These are phyloP conservation scores for Candida krabiensis DNA, from an alignment of 805 yeast species.

Conservation along the genomic window DNA sequence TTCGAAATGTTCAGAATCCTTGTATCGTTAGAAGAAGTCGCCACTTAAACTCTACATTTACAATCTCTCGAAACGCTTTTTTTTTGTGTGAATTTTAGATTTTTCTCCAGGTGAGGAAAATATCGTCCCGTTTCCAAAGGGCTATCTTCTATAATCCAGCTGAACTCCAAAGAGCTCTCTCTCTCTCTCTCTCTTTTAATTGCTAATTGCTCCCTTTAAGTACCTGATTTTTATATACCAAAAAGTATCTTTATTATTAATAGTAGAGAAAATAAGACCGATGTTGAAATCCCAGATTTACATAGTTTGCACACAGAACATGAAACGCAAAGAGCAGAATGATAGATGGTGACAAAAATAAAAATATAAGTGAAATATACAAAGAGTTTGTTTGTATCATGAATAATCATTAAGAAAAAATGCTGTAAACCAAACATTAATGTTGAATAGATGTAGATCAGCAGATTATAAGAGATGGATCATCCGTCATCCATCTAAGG, in stretches of 20 bases:
- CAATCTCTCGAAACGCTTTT: no score
- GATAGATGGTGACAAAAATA: slow-evolving; percentile 5
- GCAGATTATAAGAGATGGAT: slow-evolving; percentile 9
- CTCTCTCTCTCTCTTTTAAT: no score
- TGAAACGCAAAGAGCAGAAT: slow-evolving; percentile 18
- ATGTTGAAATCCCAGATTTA: slow-evolving; percentile 48
- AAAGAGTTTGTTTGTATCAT: slow-evolving; percentile 16
- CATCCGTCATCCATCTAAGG: no score
- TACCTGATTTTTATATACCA: no score
- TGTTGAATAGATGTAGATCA: slow-evolving; percentile 38
- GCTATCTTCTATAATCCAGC: no score
- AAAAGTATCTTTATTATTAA: no score
- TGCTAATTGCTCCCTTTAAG: no score
- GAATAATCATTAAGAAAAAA: slow-evolving; percentile 13
- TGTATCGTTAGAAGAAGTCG: not conserved
- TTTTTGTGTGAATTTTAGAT: no score
- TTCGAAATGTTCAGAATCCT: no score
- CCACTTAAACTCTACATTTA: slow-evolving; percentile 1
- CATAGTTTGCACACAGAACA: slow-evolving; percentile 26
- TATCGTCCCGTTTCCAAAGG: slow-evolving; percentile 1
- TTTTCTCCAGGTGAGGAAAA: no score
- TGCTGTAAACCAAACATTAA: slow-evolving; percentile 30
- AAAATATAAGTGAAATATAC: slow-evolving; percentile 13
- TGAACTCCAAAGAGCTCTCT: no score
- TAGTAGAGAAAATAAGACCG: slow-evolving; percentile 33